phyloP scores from a whole-genome alignment of 352 stramenopile species.

The Phytophthora podocarpi region DNA sequence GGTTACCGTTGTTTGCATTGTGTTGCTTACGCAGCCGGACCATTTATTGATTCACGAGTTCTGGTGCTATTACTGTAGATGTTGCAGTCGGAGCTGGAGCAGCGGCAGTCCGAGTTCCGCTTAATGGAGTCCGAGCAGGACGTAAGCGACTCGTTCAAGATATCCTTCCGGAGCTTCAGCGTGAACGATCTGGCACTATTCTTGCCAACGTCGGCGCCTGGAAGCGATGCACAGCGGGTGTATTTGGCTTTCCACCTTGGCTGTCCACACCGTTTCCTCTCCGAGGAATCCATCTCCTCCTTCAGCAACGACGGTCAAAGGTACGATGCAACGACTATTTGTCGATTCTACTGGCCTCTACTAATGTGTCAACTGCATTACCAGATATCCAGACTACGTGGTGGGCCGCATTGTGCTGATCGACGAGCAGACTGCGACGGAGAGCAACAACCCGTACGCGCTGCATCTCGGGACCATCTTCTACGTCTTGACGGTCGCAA shows the following conservation, averaged over 20 bases:
- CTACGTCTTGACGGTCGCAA: conserved; percentile 87
- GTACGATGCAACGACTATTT: conserved; percentile 36
- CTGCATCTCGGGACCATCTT: conserved; percentile 82
- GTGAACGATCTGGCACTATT: conserved; percentile 87
- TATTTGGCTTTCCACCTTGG: conserved; percentile 89
- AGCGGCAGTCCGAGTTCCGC: conserved; percentile 63
- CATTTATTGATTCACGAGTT: conserved; percentile 4
- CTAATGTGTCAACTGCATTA: conserved; percentile 12
- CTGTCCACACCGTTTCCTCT: conserved; percentile 86
- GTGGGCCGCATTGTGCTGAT: conserved; percentile 88
- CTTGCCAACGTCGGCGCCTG: conserved; percentile 80
- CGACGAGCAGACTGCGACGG: conserved; percentile 83
- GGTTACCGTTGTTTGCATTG: not conserved
- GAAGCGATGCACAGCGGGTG: conserved; percentile 74
- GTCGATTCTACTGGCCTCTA: not conserved
- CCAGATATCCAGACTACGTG: conserved; percentile 88
- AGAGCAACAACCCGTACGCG: conserved; percentile 82
- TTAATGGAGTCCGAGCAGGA: conserved; percentile 67
- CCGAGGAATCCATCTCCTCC: conserved; percentile 88
- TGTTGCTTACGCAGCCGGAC: not conserved
- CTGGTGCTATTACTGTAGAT: conserved; percentile 33
- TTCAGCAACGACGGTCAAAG: conserved; percentile 85
- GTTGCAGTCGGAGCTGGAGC: conserved; percentile 59
- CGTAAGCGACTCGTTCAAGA: conserved; percentile 76
- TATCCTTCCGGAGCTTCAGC: conserved; percentile 85